These are phyloP conservation scores for Amylostereum areolatum DNA, from an alignment of 1,284 basidiomycete species.

Conservation along the genomic window DNA sequence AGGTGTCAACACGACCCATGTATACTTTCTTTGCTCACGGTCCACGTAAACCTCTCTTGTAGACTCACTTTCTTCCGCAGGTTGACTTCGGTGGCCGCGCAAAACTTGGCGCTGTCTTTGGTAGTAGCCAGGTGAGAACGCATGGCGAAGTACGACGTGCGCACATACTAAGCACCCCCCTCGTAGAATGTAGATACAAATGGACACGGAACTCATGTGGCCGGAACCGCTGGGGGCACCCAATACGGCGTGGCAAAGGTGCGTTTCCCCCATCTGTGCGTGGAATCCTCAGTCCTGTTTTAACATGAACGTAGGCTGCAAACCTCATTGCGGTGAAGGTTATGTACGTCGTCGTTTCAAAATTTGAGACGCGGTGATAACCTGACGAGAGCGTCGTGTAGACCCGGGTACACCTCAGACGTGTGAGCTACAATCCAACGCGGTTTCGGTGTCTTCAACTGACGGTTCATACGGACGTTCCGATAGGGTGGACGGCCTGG, in stretches of 20 bases:
- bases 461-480: constrained; percentile 7
- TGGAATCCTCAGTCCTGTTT: no score
- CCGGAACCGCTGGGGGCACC: constrained; percentile 46
- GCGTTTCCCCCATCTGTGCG: no score
- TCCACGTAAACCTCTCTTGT: neutral
- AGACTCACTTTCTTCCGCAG: constrained; percentile 12
- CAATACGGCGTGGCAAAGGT: constrained; percentile 67
- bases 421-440: constrained; percentile 9
- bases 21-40: constrained; percentile 16
- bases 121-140: neutral
- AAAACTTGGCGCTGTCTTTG: constrained; percentile 52
- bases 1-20: neutral
- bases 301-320: constrained; percentile 21
- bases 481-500: constrained; percentile 40
- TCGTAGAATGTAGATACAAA: neutral
- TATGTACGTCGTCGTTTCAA: constrained; percentile 21
- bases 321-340: constrained; percentile 72
- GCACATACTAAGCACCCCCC: no score
- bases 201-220: constrained; percentile 37
- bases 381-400: constrained; percentile 35
- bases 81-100: constrained; percentile 68
- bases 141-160: no score
- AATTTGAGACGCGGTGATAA: no score
- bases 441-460: no score
- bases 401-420: constrained; percentile 22